Evolutionary conservation across 306 rosid genomes (phyloP).

Genomic region (Boehmeria nivea): DNA sequence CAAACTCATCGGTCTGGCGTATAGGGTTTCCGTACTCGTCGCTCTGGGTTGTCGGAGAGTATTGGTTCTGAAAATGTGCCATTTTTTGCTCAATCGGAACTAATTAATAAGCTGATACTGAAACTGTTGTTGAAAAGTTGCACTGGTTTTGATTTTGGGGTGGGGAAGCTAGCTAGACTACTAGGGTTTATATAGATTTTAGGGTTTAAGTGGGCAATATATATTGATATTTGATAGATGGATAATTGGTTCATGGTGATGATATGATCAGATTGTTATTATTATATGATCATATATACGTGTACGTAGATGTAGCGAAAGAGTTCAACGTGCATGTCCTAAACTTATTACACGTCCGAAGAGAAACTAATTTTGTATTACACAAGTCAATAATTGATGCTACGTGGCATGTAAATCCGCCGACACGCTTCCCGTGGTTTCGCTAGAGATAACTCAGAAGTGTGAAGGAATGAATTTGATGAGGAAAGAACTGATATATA

Average conservation of each 20-base stretch:
- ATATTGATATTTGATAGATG: too few relatives aligned
- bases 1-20: constrained; percentile 20
- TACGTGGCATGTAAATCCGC: too few relatives aligned
- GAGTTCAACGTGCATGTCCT: background rate
- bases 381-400: too few relatives aligned
- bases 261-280: background rate
- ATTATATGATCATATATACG: too few relatives aligned
- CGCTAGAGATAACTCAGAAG: too few relatives aligned
- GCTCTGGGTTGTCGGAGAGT: constrained; percentile 9
- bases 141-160: background rate
- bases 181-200: background rate
- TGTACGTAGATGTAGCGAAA: background rate
- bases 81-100: constrained; percentile 23
- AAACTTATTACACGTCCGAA: background rate
- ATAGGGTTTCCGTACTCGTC: constrained; percentile 30
- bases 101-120: too few relatives aligned
- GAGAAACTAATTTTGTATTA: too few relatives aligned
- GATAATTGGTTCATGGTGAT: too few relatives aligned
- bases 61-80: constrained; percentile 20
- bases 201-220: background rate
- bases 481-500: too few relatives aligned
- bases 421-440: too few relatives aligned
- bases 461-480: too few relatives aligned
- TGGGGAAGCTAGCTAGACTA: background rate
- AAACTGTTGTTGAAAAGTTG: too few relatives aligned